A percentile compares a stretch with the other conserved stretches of the same genome.
Conservation (phyloP, 148 eudicot species). For the Cornus controversa region DNA sequence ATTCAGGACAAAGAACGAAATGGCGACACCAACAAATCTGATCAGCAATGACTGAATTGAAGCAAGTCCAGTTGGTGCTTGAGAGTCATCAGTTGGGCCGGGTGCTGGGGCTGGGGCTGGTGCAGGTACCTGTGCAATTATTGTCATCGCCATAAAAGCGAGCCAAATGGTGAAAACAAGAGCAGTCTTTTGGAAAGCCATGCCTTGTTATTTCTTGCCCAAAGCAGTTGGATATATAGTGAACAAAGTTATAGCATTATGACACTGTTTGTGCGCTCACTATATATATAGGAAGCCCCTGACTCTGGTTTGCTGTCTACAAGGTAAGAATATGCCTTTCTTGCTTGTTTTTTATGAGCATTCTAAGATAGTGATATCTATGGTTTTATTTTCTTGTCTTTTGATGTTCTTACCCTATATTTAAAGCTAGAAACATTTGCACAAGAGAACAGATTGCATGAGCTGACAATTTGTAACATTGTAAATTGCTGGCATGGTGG, state of each 20-base stretch:
- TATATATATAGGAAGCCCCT: background rate
- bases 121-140: background rate
- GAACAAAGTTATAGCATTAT: background rate
- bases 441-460: background rate
- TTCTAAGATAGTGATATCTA: background rate
- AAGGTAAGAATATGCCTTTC: background rate
- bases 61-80: background rate
- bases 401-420: background rate
- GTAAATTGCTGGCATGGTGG: constrained; percentile 10
- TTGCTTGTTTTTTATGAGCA: background rate
- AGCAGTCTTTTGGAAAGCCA: constrained; percentile 6
- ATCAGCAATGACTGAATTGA: constrained; percentile 1
- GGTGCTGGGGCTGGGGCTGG: background rate
- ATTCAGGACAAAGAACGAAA: constrained; percentile 13
- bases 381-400: background rate
- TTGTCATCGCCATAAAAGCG: background rate
- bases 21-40: background rate
- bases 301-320: background rate
- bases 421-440: background rate
- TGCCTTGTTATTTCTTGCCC: background rate
- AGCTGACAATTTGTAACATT: background rate
- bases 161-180: constrained; percentile 1
- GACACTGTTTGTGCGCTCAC: background rate
- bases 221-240: background rate
- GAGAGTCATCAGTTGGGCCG: background rate